Percentiles rank a stretch among this genome's conserved stretches.
Evolutionary conservation across 805 yeast genomes (phyloP).

Genomic region (Groenewaldozyma salmanticensis): DNA sequence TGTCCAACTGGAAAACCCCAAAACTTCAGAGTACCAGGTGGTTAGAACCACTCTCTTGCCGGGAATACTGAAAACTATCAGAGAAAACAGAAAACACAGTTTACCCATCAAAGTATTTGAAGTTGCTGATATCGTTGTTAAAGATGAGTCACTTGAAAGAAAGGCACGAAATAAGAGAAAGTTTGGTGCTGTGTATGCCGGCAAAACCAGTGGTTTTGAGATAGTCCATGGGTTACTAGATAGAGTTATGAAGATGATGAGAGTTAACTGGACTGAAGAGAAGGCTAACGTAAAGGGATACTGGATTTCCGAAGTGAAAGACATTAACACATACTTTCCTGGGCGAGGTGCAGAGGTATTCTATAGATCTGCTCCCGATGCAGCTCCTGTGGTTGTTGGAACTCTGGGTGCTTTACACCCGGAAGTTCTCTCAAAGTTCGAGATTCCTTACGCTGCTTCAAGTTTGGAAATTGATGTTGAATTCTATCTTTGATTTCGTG

Average conservation of each 20-base stretch:
- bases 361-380: slow-evolving; percentile 49
- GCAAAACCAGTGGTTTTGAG: slow-evolving; percentile 93
- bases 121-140: slow-evolving; percentile 87
- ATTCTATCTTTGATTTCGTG: too few relatives aligned
- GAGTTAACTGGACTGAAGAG: slow-evolving; percentile 60
- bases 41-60: slow-evolving; percentile 93
- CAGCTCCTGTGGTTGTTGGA: slow-evolving; percentile 42
- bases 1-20: slow-evolving; percentile 90
- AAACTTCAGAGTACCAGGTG: slow-evolving; percentile 93
- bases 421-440: slow-evolving; percentile 76
- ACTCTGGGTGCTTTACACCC: slow-evolving; percentile 93
- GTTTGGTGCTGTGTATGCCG: slow-evolving; percentile 91
- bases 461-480: slow-evolving; percentile 85
- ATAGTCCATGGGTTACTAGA: slow-evolving; percentile 89
- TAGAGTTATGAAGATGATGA: slow-evolving; percentile 90
- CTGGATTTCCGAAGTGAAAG: slow-evolving; percentile 31
- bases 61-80: slow-evolving; percentile 88
- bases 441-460: slow-evolving; percentile 87
- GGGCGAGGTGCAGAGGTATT: slow-evolving; percentile 92
- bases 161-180: slow-evolving; percentile 86
- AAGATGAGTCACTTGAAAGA: slow-evolving; percentile 71
- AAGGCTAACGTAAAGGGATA: slow-evolving; percentile 54
- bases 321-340: slow-evolving; percentile 58
- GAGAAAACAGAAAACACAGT: slow-evolving; percentile 92
- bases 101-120: slow-evolving; percentile 94